Conservation (phyloP, 2,329 filamentous ascomycete genomes). For the Trichoderma semiorbis region DNA sequence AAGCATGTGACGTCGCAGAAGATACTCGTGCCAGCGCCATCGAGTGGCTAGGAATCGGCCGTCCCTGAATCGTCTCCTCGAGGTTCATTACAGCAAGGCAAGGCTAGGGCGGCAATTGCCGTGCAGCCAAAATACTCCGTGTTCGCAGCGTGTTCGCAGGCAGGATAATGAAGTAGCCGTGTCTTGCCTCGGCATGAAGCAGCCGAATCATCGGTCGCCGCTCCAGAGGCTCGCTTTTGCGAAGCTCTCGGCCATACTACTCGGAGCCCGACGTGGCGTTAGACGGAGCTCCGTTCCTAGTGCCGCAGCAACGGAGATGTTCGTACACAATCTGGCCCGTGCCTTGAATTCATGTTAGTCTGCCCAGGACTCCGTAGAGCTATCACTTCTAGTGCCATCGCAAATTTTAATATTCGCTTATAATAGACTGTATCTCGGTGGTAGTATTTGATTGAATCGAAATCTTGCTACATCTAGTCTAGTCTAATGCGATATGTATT, state of each 20-base stretch:
- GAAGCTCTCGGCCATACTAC: constrained; percentile 14
- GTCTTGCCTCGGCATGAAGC: constrained; percentile 10
- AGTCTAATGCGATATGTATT: constrained; percentile 84
- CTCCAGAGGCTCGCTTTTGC: constrained; percentile 15
- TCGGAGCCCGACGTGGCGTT: constrained; percentile 9
- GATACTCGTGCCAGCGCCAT: background rate
- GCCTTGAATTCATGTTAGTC: background rate
- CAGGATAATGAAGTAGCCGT: background rate
- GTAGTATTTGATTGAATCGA: background rate
- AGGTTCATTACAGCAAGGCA: background rate
- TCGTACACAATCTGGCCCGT: background rate
- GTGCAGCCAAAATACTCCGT: background rate
- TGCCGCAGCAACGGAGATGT: background rate
- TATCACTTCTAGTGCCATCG: background rate
- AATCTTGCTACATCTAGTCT: background rate
- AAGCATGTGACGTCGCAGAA: background rate
- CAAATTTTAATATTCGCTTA: background rate
- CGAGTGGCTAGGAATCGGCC: background rate
- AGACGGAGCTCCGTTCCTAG: constrained; percentile 4
- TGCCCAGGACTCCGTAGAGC: background rate
- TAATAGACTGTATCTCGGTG: background rate
- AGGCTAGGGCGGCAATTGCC: background rate
- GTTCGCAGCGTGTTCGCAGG: background rate
- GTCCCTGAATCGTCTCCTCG: background rate
- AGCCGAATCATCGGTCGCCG: constrained; percentile 15